Evolutionary conservation across 1,284 basidiomycete genomes (phyloP).

Genomic region (Fomitopsis betulina): DNA sequence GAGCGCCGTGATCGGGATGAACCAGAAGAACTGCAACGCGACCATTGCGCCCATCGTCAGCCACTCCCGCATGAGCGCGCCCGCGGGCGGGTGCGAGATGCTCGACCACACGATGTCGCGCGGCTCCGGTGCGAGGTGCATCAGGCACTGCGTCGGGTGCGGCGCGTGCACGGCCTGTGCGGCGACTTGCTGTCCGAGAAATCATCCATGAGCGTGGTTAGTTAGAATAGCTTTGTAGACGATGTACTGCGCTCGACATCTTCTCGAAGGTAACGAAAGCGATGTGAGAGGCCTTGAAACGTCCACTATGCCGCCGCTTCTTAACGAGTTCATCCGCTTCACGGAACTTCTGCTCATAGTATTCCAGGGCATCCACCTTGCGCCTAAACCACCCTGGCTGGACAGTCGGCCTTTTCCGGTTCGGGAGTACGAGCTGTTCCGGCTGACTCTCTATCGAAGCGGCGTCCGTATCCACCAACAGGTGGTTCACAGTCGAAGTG

Average conservation of each 20-base stretch:
- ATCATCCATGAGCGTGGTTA: background rate
- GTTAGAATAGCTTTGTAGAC: background rate
- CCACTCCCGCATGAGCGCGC: constrained; percentile 59
- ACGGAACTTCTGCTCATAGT: constrained; percentile 73
- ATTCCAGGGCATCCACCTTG: constrained; percentile 84
- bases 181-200: constrained; percentile 71
- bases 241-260: constrained; percentile 82
- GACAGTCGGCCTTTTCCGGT: constrained; percentile 65
- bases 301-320: constrained; percentile 57
- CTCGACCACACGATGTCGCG: constrained; percentile 95
- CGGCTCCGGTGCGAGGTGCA: constrained; percentile 86
- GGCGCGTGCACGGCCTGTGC: constrained; percentile 82
- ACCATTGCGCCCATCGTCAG: constrained; percentile 68
- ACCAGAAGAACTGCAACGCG: constrained; percentile 80
- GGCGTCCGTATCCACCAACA: constrained; percentile 47
- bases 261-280: constrained; percentile 97
- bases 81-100: constrained; percentile 61
- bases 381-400: constrained; percentile 61
- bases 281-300: constrained; percentile 75
- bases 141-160: constrained; percentile 58
- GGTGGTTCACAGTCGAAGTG: constrained; percentile 53
- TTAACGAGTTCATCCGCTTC: constrained; percentile 77
- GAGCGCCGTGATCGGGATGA: constrained; percentile 81
- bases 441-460: constrained; percentile 42
- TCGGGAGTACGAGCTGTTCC: constrained; percentile 65